Base-by-base conservation (phyloP, 352 stramenopile genomes). In the Detonula confervacea region DNA sequence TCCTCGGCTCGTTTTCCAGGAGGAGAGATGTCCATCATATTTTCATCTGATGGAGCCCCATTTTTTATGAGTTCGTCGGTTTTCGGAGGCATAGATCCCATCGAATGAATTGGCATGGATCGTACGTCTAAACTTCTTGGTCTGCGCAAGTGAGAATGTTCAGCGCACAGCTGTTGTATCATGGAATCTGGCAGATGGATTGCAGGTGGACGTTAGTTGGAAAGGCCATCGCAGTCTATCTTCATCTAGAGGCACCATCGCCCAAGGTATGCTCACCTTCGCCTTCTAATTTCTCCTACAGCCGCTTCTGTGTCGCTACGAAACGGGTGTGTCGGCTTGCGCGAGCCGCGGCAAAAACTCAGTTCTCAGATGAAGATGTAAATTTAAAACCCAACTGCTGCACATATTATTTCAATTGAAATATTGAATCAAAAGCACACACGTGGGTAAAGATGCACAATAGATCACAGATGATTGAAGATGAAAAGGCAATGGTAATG, bases 11-110 rank as follows among this genome's bases (percentile, higher is more conserved):
- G 55, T 42, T 66, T 78, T 24, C 9, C 49, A 62, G 30, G 60
- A 59, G 30, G 35, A 42, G 60, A 65, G 22, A 60, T 33, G 29
- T 79, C 52, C 55, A 66, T 79, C 49, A 49, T 65, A 46, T 71
- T 73, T 24, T 39, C 24, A 33, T 74, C 24, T 44, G 39, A 60
- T 51, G 20, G 54, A 39, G 44, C 54, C 52, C 44, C 33, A 60
- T 49, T 27, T 44, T 57, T 35, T 49, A 60, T 24, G 56, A 7
- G 27, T 51, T 71, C 70, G 14, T 20, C n/a, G 25, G 47, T 3
- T 66, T 51, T 52, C 30, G 44, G 42, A 55, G 39, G 37, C 18
- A 44, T 11, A 62, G 69, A 70, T 20, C 46, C 69, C 69, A 77
- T 77, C 18, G 68, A 59, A 61, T 68, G 14, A 20, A 64, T 57